These are phyloP conservation scores for Linderina pennispora DNA, from an alignment of 192 early-diverging fungal species.

Conservation along the genomic window DNA sequence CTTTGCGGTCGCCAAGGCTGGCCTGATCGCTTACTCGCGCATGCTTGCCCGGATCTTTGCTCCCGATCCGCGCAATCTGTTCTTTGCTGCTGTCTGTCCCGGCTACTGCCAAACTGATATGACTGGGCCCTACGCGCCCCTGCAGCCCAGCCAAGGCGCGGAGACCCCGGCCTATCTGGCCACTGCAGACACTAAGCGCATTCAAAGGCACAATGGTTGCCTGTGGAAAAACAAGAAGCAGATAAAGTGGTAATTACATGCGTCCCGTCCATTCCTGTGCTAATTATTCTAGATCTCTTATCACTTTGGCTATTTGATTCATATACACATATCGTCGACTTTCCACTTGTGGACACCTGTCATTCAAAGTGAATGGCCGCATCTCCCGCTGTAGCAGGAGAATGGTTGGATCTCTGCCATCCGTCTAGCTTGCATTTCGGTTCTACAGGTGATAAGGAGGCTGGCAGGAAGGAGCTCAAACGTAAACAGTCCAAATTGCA, in stretches of 20 bases:
- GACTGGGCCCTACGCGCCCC: slow-evolving; percentile 37
- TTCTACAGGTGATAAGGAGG: no score
- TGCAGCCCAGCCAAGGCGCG: slow-evolving; percentile 38
- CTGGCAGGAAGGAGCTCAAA: no score
- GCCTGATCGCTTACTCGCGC: slow-evolving; percentile 37
- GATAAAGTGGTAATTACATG: slow-evolving; percentile 27
- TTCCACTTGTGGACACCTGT: no score
- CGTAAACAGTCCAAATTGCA: no score
- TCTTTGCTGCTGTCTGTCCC: slow-evolving; percentile 44
- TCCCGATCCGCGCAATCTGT: slow-evolving; percentile 12
- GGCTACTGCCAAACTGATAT: slow-evolving; percentile 37
- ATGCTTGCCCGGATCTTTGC: slow-evolving; percentile 27
- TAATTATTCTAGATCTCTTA: no score
- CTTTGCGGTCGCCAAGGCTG: slow-evolving; percentile 43
- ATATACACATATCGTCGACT: no score
- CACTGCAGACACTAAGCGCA: slow-evolving; percentile 24
- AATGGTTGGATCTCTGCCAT: no score
- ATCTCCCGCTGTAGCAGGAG: no score
- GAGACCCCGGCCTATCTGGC: slow-evolving; percentile 42
- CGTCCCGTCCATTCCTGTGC: no score
- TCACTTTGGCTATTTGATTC: no score
- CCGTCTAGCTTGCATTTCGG: no score
- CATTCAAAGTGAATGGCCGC: no score
- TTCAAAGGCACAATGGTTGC: slow-evolving; percentile 31
- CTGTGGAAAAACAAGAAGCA: slow-evolving; percentile 41